Evolutionary conservation across 768 basidiomycete genomes (phyloP).

Genomic region (Pseudohyphozyma bogoriensis): DNA sequence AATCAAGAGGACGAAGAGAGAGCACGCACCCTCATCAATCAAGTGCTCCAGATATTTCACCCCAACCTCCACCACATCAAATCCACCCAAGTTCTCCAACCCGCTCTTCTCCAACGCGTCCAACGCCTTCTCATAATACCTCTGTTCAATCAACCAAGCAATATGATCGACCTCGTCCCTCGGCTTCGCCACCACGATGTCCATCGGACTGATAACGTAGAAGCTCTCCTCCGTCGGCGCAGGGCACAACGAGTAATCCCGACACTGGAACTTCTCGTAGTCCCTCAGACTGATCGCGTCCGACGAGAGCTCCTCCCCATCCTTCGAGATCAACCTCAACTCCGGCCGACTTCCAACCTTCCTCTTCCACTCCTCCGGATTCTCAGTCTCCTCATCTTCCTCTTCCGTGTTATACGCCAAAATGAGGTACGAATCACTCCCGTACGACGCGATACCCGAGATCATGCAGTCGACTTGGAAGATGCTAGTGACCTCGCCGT

Average conservation of each 20-base stretch:
- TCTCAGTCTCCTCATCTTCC: constrained; percentile 56
- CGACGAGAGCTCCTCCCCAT: constrained; percentile 74
- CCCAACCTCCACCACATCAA: constrained; percentile 53
- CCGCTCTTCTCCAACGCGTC: constrained; percentile 59
- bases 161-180: constrained; percentile 85
- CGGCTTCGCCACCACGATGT: constrained; percentile 74
- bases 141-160: constrained; percentile 77
- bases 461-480: constrained; percentile 95
- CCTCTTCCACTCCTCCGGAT: constrained; percentile 63
- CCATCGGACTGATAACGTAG: constrained; percentile 74
- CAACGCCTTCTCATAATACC: constrained; percentile 81
- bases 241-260: constrained; percentile 58
- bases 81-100: constrained; percentile 40
- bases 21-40: constrained; percentile 57
- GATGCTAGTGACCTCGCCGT: constrained; percentile 80
- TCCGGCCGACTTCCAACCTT: constrained; percentile 87
- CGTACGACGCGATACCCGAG: constrained; percentile 67
- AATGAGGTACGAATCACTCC: constrained; percentile 53
- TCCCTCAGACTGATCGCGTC: constrained; percentile 71
- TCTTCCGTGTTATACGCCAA: constrained; percentile 56
- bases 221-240: constrained; percentile 41
- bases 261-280: constrained; percentile 78
- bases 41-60: constrained; percentile 76
- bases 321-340: constrained; percentile 76
- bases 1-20: neutral